phyloP scores from a whole-genome alignment of 768 basidiomycete species.

The Leccinum subgranulosum region DNA sequence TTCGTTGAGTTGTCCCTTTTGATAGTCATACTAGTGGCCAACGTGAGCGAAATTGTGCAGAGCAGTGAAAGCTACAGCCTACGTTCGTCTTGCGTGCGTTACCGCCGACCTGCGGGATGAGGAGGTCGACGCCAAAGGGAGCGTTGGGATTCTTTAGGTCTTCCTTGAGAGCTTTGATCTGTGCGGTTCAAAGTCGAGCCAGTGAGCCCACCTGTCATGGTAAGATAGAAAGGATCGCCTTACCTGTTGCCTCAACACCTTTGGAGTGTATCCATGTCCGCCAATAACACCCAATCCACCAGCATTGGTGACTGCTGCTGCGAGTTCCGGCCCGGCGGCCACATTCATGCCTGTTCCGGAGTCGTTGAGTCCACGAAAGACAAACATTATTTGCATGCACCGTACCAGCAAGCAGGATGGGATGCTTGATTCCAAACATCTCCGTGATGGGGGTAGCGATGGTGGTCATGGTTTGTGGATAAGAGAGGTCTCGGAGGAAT shows the following conservation, averaged over 20 bases:
- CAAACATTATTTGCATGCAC: slow-evolving; percentile 19
- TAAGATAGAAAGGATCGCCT: slow-evolving; percentile 3
- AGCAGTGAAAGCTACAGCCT: slow-evolving; percentile 16
- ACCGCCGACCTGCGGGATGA: slow-evolving; percentile 85
- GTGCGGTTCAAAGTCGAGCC: slow-evolving; percentile 24
- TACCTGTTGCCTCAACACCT: slow-evolving; percentile 76
- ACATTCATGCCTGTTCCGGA: slow-evolving; percentile 55
- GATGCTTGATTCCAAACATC: slow-evolving; percentile 86
- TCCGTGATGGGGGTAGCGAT: slow-evolving; percentile 86
- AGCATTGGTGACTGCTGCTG: slow-evolving; percentile 92
- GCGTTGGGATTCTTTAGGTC: slow-evolving; percentile 69
- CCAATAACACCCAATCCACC: slow-evolving; percentile 93
- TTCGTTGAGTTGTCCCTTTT: slow-evolving; percentile 78
- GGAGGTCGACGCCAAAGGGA: slow-evolving; percentile 89
- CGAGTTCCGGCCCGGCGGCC: slow-evolving; percentile 75
- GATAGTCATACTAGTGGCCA: slow-evolving; percentile 71
- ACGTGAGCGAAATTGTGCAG: not conserved
- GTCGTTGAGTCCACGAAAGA: slow-evolving; percentile 31
- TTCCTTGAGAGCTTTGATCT: slow-evolving; percentile 75
- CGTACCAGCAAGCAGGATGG: slow-evolving; percentile 77
- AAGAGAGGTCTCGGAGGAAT: not conserved
- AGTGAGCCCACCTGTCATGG: slow-evolving; percentile 2
- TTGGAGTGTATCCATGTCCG: slow-evolving; percentile 83
- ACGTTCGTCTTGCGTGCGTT: slow-evolving; percentile 90
- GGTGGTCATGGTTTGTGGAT: slow-evolving; percentile 37